phyloP scores from a whole-genome alignment of 768 basidiomycete genomes.

The Boletus pseudopeckii region DNA sequence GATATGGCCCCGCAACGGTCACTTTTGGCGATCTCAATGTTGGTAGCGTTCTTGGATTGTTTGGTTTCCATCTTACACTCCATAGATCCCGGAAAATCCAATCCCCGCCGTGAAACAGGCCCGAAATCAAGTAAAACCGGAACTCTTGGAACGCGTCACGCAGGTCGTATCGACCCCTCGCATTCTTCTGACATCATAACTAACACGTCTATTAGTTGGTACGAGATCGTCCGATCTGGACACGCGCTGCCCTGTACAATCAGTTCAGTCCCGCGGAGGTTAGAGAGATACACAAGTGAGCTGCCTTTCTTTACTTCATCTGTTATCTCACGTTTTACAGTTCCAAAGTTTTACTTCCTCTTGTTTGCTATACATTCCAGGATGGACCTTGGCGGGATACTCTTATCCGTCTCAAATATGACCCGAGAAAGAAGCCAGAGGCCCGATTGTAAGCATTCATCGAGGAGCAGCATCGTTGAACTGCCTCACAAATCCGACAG shows the following conservation, averaged over 20 bases:
- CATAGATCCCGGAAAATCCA: conserved; percentile 63
- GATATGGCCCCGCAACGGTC: conserved; percentile 70
- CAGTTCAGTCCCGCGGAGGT: conserved; percentile 69
- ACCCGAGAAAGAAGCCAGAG: conserved; percentile 71
- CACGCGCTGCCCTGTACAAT: conserved; percentile 79
- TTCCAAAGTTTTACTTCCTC: conserved; percentile 75
- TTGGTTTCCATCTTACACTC: conserved; percentile 1
- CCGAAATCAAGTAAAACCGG: conserved; percentile 49
- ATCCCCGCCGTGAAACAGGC: conserved; percentile 61
- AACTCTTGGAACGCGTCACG: conserved; percentile 51
- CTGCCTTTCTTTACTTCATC: background rate
- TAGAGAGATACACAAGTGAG: conserved; percentile 74
- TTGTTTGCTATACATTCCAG: conserved; percentile 83
- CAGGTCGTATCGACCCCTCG: conserved; percentile 37
- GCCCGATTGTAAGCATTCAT: conserved; percentile 66
- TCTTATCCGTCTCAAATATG: conserved; percentile 81
- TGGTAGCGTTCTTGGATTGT: background rate
- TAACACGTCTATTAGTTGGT: conserved; percentile 53
- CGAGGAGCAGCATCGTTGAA: background rate
- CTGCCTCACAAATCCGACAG: conserved; percentile 40
- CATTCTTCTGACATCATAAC: conserved; percentile 5
- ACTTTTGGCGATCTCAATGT: conserved; percentile 59
- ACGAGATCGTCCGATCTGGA: conserved; percentile 80
- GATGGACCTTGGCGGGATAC: conserved; percentile 96
- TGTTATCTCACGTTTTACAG: conserved; percentile 37